Base-by-base conservation (phyloP, 2,329 filamentous ascomycete species). In the Colletotrichum falcatum region DNA sequence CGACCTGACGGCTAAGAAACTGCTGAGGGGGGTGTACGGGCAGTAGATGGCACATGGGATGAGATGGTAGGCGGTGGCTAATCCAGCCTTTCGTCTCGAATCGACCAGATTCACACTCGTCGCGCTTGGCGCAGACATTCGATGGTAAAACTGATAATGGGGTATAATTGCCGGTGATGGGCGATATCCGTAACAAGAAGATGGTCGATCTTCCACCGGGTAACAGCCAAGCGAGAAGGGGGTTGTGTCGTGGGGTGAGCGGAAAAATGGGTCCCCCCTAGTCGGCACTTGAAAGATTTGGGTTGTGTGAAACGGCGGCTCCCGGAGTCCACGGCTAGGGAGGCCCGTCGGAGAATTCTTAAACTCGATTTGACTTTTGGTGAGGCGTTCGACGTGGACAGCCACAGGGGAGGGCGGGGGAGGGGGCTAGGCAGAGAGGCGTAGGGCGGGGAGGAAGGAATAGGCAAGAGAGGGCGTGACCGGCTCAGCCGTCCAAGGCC, bases 171-270 rank as follows among this genome's bases (percentile, higher is more conserved):
- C 44, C 54, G 58, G 48, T 60, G 53, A 68, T 68, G 64, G 54
- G 11, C 53, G 54, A 12, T 33, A 71, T 71, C 53, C 68, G 58
- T 67, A 68, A 71, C 68, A 58, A 66, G 67, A 71, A 58, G 59
- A 70, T 35, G 59, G 64, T 63, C 64, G 64, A 68, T 71, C 68
- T 63, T 68, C 64, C 23, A 63, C n/a, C 64, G 59, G 59, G 64
- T 58, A 28, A n/a, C 44, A 58, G 68, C 37, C 51, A 71, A 58
- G 56, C 51, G 58, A 42, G 53, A 37, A 58, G 42, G 63, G 58
- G 53, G 48, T 37, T 56, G 54, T 54, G 33, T 67, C 53, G 65
- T 71, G 64, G 68, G 63, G 67, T 66, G 63, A 56, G 51, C 49
- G 42, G 49, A 56, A 20, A 56, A 66, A 58, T 28, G 56, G 63